phyloP scores from a whole-genome alignment of 805 yeast species.

The Wickerhamiella australiensis region DNA sequence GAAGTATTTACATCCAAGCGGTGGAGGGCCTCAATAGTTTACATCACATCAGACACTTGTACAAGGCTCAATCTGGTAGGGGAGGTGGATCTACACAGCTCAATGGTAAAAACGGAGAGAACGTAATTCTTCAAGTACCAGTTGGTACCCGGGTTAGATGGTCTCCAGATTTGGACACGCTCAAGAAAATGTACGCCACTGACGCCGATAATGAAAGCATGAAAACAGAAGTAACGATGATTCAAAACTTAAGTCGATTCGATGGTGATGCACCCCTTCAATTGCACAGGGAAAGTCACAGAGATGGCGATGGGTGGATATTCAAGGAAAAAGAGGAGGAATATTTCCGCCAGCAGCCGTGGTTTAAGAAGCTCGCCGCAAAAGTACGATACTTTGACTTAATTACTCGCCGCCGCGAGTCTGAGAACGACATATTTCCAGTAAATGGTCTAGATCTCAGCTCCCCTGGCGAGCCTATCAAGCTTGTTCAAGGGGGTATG shows the following conservation, averaged over 20 bases:
- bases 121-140: constrained; percentile 73
- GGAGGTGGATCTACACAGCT: constrained; percentile 64
- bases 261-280: constrained; percentile 31
- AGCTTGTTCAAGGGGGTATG: constrained; percentile 69
- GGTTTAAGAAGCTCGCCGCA: constrained; percentile 51
- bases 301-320: constrained; percentile 76
- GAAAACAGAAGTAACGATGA: constrained; percentile 15
- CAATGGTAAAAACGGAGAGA: constrained; percentile 78
- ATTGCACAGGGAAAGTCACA: constrained; percentile 47
- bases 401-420: constrained; percentile 45
- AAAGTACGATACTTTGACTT: constrained; percentile 56
- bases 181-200: constrained; percentile 17
- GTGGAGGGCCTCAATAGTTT: constrained; percentile 58
- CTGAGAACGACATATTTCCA: constrained; percentile 59
- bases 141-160: constrained; percentile 80
- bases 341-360: constrained; percentile 52
- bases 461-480: constrained; percentile 52
- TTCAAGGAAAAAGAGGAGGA: constrained; percentile 69
- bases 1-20: constrained; percentile 73
- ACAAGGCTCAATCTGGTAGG: constrained; percentile 60
- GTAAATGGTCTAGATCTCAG: constrained; percentile 61
- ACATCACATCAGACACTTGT: constrained; percentile 53
- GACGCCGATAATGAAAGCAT: constrained; percentile 18
- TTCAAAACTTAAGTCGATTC: constrained; percentile 18
- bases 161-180: constrained; percentile 27